Evolutionary conservation across 1,284 basidiomycete species (phyloP).

Genomic region (Sporisorium iseilematis-ciliati): DNA sequence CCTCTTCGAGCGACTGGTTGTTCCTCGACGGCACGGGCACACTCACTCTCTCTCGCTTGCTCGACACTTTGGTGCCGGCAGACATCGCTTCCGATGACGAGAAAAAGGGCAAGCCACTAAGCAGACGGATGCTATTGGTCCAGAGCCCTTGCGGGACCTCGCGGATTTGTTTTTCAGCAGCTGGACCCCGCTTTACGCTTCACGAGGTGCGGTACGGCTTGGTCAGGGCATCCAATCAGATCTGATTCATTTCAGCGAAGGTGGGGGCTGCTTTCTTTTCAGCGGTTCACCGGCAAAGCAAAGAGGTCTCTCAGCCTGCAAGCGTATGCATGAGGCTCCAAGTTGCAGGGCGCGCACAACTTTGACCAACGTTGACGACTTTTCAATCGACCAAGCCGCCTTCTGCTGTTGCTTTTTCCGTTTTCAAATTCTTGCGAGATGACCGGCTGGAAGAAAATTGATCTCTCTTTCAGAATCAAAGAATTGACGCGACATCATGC

Average conservation of each 20-base stretch:
- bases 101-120: neutral
- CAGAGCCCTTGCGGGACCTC: slow-evolving; percentile 17
- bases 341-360: neutral
- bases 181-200: slow-evolving; percentile 8
- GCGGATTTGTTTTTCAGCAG: slow-evolving; percentile 14
- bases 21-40: too few species aligned
- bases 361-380: slow-evolving; percentile 8
- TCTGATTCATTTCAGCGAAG: slow-evolving; percentile 31
- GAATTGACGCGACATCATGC: slow-evolving; percentile 30
- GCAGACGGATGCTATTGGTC: slow-evolving; percentile 25
- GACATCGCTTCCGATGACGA: too few species aligned
- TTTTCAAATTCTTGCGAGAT: slow-evolving; percentile 4
- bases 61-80: too few species aligned
- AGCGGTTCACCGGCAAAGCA: slow-evolving; percentile 3
- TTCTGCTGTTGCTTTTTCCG: neutral
- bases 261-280: neutral
- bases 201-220: slow-evolving; percentile 2
- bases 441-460: neutral
- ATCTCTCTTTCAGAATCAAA: neutral
- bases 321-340: slow-evolving; percentile 1
- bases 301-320: slow-evolving; percentile 1
- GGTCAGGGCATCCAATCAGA: slow-evolving; percentile 36
- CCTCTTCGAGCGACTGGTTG: too few species aligned
- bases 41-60: too few species aligned
- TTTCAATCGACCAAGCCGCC: slow-evolving; percentile 14